Conservation (phyloP, 192 early-diverging fungal genomes). For the Gigaspora rosea region DNA sequence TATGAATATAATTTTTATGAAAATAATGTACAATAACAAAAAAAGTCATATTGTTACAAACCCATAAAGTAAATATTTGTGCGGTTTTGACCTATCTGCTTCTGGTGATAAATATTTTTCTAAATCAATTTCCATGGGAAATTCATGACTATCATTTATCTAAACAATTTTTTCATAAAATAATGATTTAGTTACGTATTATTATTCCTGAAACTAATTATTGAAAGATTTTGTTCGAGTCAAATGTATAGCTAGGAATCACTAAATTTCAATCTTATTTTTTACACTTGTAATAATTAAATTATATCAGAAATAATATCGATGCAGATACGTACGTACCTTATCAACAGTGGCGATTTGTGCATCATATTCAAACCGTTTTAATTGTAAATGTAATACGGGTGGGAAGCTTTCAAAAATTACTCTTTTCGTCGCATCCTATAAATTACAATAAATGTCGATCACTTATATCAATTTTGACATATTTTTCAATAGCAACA, state of each 20-base stretch:
- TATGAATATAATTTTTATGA: too few species aligned
- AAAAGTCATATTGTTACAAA: conserved; percentile 37
- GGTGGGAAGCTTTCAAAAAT: conserved; percentile 92
- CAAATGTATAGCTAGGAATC: background rate
- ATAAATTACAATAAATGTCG: background rate
- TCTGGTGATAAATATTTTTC: conserved; percentile 74
- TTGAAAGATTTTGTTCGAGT: too few species aligned
- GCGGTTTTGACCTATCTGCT: conserved; percentile 61
- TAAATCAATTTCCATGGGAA: conserved; percentile 84
- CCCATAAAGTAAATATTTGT: conserved; percentile 89
- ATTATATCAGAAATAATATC: too few species aligned
- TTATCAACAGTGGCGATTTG: conserved; percentile 87
- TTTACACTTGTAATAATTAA: background rate
- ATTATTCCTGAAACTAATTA: too few species aligned
- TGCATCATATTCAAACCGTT: conserved; percentile 98
- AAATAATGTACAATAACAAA: conserved; percentile 41
- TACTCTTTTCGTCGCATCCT: conserved; percentile 94
- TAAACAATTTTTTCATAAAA: background rate
- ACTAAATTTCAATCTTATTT: background rate
- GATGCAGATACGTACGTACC: conserved; percentile 39
- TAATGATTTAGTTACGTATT: too few species aligned
- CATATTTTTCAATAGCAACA: background rate
- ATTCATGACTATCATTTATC: conserved; percentile 98
- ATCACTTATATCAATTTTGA: background rate
- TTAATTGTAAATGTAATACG: conserved; percentile 93